These are phyloP conservation scores for Theileria annulata DNA, from an alignment of 169 alveolate species.

Conservation along the genomic window DNA sequence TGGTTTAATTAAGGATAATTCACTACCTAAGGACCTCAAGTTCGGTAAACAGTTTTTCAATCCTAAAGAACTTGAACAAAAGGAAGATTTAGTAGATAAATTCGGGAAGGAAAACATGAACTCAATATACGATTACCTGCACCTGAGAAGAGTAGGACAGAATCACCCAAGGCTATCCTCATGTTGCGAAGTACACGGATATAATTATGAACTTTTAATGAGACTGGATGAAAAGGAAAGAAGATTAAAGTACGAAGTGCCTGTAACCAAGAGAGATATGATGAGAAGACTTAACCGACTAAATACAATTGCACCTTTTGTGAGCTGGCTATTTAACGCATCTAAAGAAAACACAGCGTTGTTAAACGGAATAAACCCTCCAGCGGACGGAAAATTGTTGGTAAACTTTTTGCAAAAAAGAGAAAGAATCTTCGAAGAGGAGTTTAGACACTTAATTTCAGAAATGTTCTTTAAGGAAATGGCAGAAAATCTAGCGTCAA, in stretches of 20 bases:
- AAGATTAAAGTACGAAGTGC: not conserved
- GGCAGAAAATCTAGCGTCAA: conserved; percentile 56
- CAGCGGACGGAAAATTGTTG: conserved; percentile 50
- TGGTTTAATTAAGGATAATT: not conserved
- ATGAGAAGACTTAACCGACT: conserved; percentile 58
- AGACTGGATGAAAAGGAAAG: conserved; percentile 35
- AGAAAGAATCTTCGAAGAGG: conserved; percentile 63
- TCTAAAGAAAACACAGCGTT: conserved; percentile 63
- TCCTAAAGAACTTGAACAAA: not conserved
- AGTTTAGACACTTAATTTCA: conserved; percentile 52
- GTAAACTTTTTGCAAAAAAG: conserved; percentile 60
- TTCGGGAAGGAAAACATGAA: not conserved
- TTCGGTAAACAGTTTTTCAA: not conserved
- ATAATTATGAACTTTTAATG: conserved; percentile 13
- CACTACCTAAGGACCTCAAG: not conserved
- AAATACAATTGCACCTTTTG: conserved; percentile 49
- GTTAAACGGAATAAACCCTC: conserved; percentile 43
- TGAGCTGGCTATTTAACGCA: conserved; percentile 58
- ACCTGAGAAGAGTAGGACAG: conserved; percentile 44
- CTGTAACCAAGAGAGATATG: conserved; percentile 43
- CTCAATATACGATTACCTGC: not conserved
- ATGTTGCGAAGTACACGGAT: conserved; percentile 63
- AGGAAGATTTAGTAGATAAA: not conserved
- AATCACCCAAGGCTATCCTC: conserved; percentile 49
- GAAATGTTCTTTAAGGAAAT: conserved; percentile 60